These are phyloP conservation scores for Euphorbia celastroides DNA, from an alignment of 441 rosid genomes.

Conservation along the genomic window DNA sequence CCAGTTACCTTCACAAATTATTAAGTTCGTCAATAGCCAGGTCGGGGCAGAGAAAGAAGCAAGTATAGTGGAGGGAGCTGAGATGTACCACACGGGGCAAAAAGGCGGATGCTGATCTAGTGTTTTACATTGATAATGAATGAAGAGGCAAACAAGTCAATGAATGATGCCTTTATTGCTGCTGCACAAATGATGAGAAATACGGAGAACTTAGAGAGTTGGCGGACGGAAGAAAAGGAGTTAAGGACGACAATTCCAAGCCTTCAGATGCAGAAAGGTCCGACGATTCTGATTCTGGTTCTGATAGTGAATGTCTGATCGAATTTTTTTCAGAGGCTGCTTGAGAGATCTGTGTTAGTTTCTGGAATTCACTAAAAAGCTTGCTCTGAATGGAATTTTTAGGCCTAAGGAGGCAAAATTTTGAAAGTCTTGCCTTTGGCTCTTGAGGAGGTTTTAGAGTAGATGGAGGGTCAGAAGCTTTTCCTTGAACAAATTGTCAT, in stretches of 20 bases:
- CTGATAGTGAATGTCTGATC: constrained; percentile 36
- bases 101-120: constrained; percentile 21
- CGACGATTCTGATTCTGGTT: constrained; percentile 20
- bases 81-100: background rate
- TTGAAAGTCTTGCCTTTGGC: too few species aligned
- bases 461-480: too few species aligned
- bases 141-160: constrained; percentile 20
- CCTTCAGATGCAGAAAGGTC: constrained; percentile 16
- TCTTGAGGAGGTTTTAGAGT: too few species aligned
- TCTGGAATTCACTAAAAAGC: too few species aligned
- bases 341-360: too few species aligned
- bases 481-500: too few species aligned
- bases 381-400: too few species aligned
- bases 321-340: too few species aligned
- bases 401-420: too few species aligned
- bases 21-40: constrained; percentile 27
- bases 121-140: constrained; percentile 34
- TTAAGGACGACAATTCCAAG: constrained; percentile 23
- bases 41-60: constrained; percentile 28
- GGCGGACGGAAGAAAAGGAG: constrained; percentile 22
- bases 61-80: constrained; percentile 21
- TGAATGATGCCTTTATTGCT: constrained; percentile 35
- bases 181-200: constrained; percentile 41
- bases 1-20: constrained; percentile 32
- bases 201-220: constrained; percentile 26